Conservation (phyloP, 129 eudicot genomes). For the Artemisia argyi region DNA sequence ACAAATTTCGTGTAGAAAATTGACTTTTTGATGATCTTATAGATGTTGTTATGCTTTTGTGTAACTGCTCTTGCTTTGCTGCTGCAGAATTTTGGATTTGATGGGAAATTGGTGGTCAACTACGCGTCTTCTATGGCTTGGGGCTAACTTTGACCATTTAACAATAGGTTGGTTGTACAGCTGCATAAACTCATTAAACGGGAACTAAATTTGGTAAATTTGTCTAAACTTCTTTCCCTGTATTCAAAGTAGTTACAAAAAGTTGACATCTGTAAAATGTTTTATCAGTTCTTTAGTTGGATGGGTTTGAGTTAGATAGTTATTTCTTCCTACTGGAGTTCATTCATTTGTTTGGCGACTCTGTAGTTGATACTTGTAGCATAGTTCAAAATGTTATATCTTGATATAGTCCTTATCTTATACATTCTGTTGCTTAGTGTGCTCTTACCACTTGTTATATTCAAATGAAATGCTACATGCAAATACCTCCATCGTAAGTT, state of each 20-base stretch:
- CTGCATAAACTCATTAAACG: conserved; percentile 10
- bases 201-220: conserved; percentile 22
- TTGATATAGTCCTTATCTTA: background rate
- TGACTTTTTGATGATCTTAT: background rate
- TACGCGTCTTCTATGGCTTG: conserved; percentile 98
- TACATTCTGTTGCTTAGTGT: background rate
- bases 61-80: conserved; percentile 16
- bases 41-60: conserved; percentile 10
- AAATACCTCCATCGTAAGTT: too few species aligned
- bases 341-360: conserved; percentile 17
- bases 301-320: background rate
- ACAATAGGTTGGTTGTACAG: conserved; percentile 16
- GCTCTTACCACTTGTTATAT: conserved; percentile 8
- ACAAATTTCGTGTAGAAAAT: background rate
- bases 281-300: conserved; percentile 12
- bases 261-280: conserved; percentile 1
- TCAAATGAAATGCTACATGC: background rate
- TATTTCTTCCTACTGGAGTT: background rate
- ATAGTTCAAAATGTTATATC: background rate
- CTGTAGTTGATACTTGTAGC: conserved; percentile 22
- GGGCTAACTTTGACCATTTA: conserved; percentile 60
- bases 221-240: conserved; percentile 9
- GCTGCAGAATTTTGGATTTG: conserved; percentile 90
- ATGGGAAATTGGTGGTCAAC: conserved; percentile 94
- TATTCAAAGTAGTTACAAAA: conserved; percentile 1